Percentiles rank a stretch among this genome's conserved stretches.
These are phyloP conservation scores for Phytophthora podocarpi DNA, from an alignment of 352 stramenopile species.

Conservation along the genomic window DNA sequence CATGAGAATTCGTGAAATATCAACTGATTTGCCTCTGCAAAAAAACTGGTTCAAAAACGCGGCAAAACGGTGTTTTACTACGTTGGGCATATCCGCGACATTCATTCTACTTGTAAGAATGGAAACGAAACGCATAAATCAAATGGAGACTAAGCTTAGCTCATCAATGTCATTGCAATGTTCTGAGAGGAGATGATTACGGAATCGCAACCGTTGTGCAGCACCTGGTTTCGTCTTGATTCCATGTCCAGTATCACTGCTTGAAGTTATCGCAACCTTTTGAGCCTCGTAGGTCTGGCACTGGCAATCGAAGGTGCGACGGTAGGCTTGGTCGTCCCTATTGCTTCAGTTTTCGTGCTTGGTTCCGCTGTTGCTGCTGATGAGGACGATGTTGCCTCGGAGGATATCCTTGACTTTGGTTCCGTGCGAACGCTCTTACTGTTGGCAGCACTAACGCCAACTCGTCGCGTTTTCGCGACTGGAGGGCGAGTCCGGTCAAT, in stretches of 20 bases:
- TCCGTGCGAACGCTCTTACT: conserved; percentile 25
- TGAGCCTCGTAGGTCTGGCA: conserved; percentile 37
- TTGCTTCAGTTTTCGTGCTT: conserved; percentile 4
- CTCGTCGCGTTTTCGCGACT: conserved; percentile 36
- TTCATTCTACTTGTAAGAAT: too few species aligned
- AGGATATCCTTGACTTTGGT: neutral
- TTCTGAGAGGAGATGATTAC: neutral
- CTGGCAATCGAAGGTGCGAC: conserved; percentile 23
- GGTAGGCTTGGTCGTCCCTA: conserved; percentile 11
- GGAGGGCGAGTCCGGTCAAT: conserved; percentile 30
- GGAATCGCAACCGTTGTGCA: neutral
- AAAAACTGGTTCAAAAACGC: neutral
- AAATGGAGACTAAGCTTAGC: neutral
- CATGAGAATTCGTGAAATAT: conserved; percentile 26
- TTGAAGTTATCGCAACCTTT: conserved; percentile 33
- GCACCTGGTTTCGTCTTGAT: neutral
- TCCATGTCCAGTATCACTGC: neutral
- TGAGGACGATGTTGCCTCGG: conserved; percentile 4
- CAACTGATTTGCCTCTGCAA: conserved; percentile 11
- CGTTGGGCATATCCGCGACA: too few species aligned
- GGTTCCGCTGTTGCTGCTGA: neutral
- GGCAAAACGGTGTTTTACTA: conserved; percentile 8
- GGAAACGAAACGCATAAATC: neutral
- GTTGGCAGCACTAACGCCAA: conserved; percentile 21
- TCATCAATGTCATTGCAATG: neutral